These are phyloP conservation scores for Candida yuanshanica DNA, from an alignment of 805 yeast species.

Conservation along the genomic window DNA sequence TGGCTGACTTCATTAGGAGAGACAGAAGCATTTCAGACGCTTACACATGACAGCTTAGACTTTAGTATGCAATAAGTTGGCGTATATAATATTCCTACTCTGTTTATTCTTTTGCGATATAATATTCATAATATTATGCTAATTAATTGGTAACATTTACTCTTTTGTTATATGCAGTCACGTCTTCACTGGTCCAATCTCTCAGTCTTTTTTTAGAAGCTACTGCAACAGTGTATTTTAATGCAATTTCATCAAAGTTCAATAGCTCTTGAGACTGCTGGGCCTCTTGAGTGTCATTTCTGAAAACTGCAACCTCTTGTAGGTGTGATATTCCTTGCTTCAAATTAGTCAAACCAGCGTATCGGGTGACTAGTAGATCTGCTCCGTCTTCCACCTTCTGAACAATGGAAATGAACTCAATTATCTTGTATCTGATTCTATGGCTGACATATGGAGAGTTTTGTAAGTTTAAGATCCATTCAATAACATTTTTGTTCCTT, in stretches of 20 bases:
- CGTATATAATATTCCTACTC: neutral
- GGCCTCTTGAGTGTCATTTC: constrained; percentile 8
- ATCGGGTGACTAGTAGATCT: constrained; percentile 53
- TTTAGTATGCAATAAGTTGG: constrained; percentile 1
- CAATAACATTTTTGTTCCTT: constrained; percentile 52
- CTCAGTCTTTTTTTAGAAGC: constrained; percentile 47
- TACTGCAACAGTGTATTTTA: constrained; percentile 38
- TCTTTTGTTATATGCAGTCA: constrained; percentile 22
- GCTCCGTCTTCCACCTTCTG: constrained; percentile 54
- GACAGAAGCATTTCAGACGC: constrained; percentile 31
- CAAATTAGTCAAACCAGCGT: constrained; percentile 37
- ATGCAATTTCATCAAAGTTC: constrained; percentile 40
- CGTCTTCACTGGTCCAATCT: constrained; percentile 58
- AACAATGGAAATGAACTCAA: constrained; percentile 38
- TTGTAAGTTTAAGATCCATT: constrained; percentile 54
- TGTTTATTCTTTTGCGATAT: neutral
- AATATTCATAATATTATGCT: neutral
- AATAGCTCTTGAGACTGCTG: constrained; percentile 28
- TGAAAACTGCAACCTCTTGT: neutral
- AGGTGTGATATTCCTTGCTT: constrained; percentile 26
- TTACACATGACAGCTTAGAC: constrained; percentile 19
- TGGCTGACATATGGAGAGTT: constrained; percentile 44
- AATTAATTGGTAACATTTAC: neutral
- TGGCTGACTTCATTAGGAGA: constrained; percentile 50
- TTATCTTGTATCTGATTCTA: constrained; percentile 35